Base-by-base conservation (phyloP, 257 asterid species). In the Mentha longifolia region DNA sequence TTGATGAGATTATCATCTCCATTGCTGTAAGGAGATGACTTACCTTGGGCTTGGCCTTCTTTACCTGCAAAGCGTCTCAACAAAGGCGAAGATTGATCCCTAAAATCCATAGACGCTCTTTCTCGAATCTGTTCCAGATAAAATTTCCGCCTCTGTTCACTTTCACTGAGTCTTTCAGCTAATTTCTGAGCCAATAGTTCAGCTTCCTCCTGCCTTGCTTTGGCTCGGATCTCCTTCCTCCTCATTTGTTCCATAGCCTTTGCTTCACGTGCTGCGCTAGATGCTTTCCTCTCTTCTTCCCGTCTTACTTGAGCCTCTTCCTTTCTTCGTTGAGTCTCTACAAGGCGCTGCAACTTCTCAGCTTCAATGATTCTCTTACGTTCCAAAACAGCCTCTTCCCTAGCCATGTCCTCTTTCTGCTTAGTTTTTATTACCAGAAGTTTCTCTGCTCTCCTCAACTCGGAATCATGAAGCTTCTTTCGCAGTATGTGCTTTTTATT, bases 341-440 rank as follows among this genome's bases (percentile, higher is more conserved):
- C 97, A 78, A 89, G 89, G 16, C 99, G 88, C 85, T 95, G 99
- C 86, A 91, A 77, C 81, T 95, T 95, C 83, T 95, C 99, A 16
- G 96, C 98, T 83, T 95, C 99, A 76, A 95, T 88, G 65, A 95
- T 85, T 84, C 81, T 89, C 75, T 74, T 92, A 68, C 99, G 97
- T 85, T 89, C 99, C 81, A 89, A 85, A 76, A 95, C 99, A 70
- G 99, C 99, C 84, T 88, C 99, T 89, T 95, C 98, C 81, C 97
- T 87, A 51, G 98, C 98, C 89, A 81, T 84, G 78, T 95, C 98
- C 80, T 95, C 98, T 82, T 88, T 95, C 81, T 92, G 98, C 70
- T 92, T 92, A 70, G 79, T 89, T 82, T 80, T 92, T 79, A 95
- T 81, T 17, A 85, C 81, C 81, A 86, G 98, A 89, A 84, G 97